These are phyloP conservation scores for Pseudogymnoascus sp. DNA, from an alignment of 2,329 filamentous ascomycete species.

Conservation along the genomic window DNA sequence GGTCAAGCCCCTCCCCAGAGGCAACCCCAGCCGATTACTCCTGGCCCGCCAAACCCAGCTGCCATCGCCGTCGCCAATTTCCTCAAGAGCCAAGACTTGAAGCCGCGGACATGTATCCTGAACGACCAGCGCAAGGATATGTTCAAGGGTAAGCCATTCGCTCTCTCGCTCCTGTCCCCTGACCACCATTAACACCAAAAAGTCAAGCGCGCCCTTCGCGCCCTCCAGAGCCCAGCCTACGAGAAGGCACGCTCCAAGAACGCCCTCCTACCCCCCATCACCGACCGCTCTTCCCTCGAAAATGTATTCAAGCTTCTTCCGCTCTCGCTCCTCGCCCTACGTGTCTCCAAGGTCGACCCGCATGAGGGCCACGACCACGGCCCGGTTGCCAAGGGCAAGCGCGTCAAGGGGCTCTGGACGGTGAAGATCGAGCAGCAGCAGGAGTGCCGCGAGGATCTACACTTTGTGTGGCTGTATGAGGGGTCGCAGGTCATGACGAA, in stretches of 20 bases:
- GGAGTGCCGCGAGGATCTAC: conserved; percentile 75
- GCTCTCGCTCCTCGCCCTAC: conserved; percentile 84
- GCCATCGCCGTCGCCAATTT: conserved; percentile 86
- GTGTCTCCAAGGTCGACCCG: conserved; percentile 75
- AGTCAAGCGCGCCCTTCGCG: conserved; percentile 95
- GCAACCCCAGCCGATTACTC: conserved; percentile 59
- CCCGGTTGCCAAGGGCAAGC: conserved; percentile 55
- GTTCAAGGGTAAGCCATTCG: conserved; percentile 65
- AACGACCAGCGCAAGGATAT: conserved; percentile 97
- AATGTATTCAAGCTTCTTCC: conserved; percentile 93
- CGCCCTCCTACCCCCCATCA: conserved; percentile 77
- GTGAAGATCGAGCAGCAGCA: conserved; percentile 95
- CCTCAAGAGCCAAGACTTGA: conserved; percentile 73
- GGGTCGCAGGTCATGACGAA: conserved; percentile 90
- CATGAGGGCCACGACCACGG: conserved; percentile 65
- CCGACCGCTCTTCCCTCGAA: conserved; percentile 78
- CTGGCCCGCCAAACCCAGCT: conserved; percentile 78
- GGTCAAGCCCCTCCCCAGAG: conserved; percentile 34
- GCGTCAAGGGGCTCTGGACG: conserved; percentile 91
- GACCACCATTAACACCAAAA: conserved; percentile 14
- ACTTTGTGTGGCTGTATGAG: conserved; percentile 96
- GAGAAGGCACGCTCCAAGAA: conserved; percentile 85
- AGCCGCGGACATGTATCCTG: conserved; percentile 82
- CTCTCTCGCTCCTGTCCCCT: not conserved
- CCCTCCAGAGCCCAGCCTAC: conserved; percentile 81